A percentile compares a stretch with the other conserved stretches of the same genome.
Evolutionary conservation across 805 yeast species (phyloP).

Genomic region (Teunomyces tritomae): DNA sequence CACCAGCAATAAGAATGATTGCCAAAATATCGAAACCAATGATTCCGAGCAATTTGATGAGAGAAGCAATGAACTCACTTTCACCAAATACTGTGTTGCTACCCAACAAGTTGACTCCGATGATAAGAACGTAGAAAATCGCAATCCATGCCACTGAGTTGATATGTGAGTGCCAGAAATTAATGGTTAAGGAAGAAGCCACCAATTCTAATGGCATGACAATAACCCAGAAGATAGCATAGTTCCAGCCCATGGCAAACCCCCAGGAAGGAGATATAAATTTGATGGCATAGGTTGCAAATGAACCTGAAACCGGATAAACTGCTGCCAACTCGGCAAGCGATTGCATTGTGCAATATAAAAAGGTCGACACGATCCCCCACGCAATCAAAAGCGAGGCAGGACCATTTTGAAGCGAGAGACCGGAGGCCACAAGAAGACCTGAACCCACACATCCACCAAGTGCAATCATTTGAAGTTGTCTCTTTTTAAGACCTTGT

Average conservation of each 20-base stretch:
- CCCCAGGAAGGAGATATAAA: conserved; percentile 46
- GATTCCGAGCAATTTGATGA: conserved; percentile 37
- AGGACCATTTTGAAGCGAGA: conserved; percentile 34
- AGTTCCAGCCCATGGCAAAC: conserved; percentile 46
- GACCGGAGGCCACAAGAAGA: conserved; percentile 38
- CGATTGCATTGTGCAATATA: conserved; percentile 44
- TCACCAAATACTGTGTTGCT: conserved; percentile 39
- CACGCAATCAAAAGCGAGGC: conserved; percentile 35
- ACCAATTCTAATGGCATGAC: conserved; percentile 43
- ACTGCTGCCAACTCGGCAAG: conserved; percentile 39
- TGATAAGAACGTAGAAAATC: conserved; percentile 35
- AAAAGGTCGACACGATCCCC: conserved; percentile 38
- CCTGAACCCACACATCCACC: conserved; percentile 46
- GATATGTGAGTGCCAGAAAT: conserved; percentile 38
- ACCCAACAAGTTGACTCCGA: conserved; percentile 28
- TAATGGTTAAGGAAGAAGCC: conserved; percentile 40
- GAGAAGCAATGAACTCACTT: conserved; percentile 34
- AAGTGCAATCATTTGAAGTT: conserved; percentile 38
- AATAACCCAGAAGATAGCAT: conserved; percentile 43
- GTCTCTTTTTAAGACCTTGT: conserved; percentile 28
- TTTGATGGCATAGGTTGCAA: conserved; percentile 39
- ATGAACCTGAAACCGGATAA: conserved; percentile 40
- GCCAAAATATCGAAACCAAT: conserved; percentile 42
- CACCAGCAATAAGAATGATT: conserved; percentile 38
- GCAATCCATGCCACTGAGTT: conserved; percentile 44